A percentile compares a stretch with the other conserved stretches of the same genome.
Evolutionary conservation across 2,329 filamentous ascomycete species (phyloP).

Genomic region (Ceratocystis alfenasii): DNA sequence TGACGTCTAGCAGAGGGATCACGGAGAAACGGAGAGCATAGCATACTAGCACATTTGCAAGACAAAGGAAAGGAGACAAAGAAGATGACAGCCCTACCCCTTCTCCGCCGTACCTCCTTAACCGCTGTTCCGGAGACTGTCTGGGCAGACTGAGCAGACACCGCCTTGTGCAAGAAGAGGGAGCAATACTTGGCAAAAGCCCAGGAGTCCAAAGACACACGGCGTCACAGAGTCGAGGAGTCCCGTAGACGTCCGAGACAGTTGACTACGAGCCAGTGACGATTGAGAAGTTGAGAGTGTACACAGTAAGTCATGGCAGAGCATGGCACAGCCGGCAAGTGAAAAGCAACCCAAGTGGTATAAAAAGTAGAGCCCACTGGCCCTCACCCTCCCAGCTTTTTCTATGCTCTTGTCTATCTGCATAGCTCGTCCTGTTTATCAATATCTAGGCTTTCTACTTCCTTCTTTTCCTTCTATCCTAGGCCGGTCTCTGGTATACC

Average conservation of each 20-base stretch:
- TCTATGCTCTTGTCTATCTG: neutral
- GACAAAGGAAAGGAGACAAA: neutral
- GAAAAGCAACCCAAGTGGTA: neutral
- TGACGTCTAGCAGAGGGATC: neutral
- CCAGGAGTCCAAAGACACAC: neutral
- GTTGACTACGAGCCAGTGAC: neutral
- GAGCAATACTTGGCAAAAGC: neutral
- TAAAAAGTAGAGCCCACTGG: neutral
- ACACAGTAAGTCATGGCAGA: neutral
- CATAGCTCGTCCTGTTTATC: neutral
- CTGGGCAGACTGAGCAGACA: neutral
- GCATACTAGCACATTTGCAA: no score
- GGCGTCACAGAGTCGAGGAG: neutral
- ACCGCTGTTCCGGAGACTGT: neutral
- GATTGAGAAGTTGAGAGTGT: neutral
- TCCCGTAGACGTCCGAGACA: constrained; percentile 1
- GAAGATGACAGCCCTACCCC: neutral
- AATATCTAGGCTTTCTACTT: neutral
- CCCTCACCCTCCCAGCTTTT: no score
- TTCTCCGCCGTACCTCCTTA: neutral
- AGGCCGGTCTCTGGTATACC: neutral
- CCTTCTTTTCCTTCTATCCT: neutral
- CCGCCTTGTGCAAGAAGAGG: neutral
- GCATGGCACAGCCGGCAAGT: neutral
- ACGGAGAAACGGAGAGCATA: neutral